phyloP scores from a whole-genome alignment of 2,329 filamentous ascomycete genomes.

The Xylaria sp. region DNA sequence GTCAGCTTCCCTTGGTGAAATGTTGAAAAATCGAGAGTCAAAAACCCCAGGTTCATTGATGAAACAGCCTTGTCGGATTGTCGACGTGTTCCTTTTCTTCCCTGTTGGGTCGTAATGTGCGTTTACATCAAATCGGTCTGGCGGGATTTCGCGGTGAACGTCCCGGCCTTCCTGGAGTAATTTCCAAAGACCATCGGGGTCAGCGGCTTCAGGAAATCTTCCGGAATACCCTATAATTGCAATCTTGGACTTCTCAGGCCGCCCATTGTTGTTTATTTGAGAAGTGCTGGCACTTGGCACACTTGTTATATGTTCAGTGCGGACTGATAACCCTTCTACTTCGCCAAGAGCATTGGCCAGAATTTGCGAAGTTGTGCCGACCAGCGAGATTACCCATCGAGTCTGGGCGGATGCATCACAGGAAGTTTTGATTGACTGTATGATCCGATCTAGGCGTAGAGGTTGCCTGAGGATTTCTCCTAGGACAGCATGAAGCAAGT shows the following conservation, averaged over 20 bases:
- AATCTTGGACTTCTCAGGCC: constrained; percentile 31
- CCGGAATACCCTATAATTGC: constrained; percentile 38
- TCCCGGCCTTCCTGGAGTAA: constrained; percentile 41
- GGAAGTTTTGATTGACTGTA: background rate
- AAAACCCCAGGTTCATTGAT: constrained; percentile 40
- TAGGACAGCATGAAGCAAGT: background rate
- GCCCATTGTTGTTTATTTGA: constrained; percentile 11
- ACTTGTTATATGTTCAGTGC: background rate
- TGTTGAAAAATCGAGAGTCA: constrained; percentile 42
- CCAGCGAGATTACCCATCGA: background rate
- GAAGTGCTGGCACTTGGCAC: background rate
- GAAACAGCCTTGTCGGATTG: constrained; percentile 33
- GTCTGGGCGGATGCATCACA: background rate
- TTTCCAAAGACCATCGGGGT: constrained; percentile 44
- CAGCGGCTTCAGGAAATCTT: constrained; percentile 20
- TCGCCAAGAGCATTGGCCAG: background rate
- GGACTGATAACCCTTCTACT: background rate
- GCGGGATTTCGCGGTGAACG: constrained; percentile 40
- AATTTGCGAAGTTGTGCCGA: background rate
- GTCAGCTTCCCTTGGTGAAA: constrained; percentile 41
- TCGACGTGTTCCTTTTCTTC: constrained; percentile 37
- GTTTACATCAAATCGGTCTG: constrained; percentile 35
- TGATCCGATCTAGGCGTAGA: background rate
- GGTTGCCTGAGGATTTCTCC: background rate
- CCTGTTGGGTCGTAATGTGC: constrained; percentile 42